Evolutionary conservation across 148 eudicot genomes (phyloP).

Genomic region (Fagopyrum esculentum): DNA sequence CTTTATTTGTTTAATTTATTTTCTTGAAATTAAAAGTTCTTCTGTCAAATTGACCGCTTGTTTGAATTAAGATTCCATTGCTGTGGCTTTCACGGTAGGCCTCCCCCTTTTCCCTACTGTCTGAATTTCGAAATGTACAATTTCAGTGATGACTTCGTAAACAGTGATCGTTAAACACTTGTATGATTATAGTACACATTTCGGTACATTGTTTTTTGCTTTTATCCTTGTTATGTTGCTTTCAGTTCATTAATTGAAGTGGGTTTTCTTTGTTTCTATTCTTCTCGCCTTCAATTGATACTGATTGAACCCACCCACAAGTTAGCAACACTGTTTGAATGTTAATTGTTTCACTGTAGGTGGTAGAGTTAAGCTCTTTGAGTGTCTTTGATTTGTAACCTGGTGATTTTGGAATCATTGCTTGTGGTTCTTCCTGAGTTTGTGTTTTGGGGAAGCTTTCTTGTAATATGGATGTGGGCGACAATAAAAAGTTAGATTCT

Average conservation of each 20-base stretch:
- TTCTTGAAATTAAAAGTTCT: conserved; percentile 43
- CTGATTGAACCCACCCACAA: conserved; percentile 13
- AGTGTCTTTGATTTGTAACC: background rate
- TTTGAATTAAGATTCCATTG: conserved; percentile 36
- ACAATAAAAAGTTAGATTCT: conserved; percentile 42
- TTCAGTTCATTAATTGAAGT: conserved; percentile 39
- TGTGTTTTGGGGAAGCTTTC: background rate
- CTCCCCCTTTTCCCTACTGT: conserved; percentile 13
- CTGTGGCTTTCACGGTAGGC: conserved; percentile 25
- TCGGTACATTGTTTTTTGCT: conserved; percentile 27
- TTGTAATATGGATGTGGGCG: conserved; percentile 35
- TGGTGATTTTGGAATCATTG: background rate
- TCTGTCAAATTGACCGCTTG: conserved; percentile 41
- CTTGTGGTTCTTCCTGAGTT: conserved; percentile 16
- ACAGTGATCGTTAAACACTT: conserved; percentile 12
- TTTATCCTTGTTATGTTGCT: conserved; percentile 33
- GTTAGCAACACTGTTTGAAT: background rate
- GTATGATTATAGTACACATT: conserved; percentile 22
- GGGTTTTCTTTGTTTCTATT: conserved; percentile 27
- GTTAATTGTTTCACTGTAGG: conserved; percentile 8
- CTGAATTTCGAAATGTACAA: conserved; percentile 17
- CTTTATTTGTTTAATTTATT: conserved; percentile 21
- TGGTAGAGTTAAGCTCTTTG: background rate
- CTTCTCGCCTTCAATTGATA: conserved; percentile 12
- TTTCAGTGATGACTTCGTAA: conserved; percentile 2